A percentile compares a stretch with the other conserved stretches of the same genome.
Evolutionary conservation across 305 asterid genomes (phyloP).

Genomic region (Ruellia speciosa): DNA sequence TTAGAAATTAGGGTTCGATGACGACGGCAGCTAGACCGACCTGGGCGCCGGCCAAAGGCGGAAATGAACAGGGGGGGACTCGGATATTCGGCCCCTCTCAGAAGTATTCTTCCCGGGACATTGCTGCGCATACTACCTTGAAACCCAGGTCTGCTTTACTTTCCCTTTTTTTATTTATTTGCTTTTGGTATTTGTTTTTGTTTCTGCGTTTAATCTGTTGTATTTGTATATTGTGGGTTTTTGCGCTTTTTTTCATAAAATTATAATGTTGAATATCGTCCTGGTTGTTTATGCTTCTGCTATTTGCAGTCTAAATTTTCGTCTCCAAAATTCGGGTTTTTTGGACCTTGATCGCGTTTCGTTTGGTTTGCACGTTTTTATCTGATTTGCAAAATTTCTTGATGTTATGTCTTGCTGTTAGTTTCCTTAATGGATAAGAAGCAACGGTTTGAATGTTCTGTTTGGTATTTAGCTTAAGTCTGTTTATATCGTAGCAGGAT

Average conservation of each 20-base stretch:
- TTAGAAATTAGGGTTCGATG: constrained; percentile 36
- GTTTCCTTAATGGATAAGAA: no score
- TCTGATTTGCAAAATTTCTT: no score
- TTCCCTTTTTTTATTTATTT: background rate
- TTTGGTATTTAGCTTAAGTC: no score
- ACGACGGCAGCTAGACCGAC: constrained; percentile 98
- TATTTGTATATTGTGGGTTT: background rate
- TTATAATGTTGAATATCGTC: background rate
- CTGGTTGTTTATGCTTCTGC: background rate
- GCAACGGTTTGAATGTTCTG: no score
- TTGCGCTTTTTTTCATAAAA: background rate
- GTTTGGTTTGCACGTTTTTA: no score
- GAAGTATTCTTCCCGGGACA: constrained; percentile 86
- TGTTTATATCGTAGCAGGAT: no score
- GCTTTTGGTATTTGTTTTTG: background rate
- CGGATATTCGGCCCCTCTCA: constrained; percentile 91
- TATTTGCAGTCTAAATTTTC: background rate
- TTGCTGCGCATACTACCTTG: constrained; percentile 81
- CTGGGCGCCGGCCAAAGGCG: constrained; percentile 99
- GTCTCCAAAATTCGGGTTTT: background rate
- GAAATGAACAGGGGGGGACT: constrained; percentile 90
- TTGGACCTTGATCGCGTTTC: no score
- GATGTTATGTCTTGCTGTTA: no score
- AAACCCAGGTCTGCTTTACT: constrained; percentile 56
- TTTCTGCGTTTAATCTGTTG: background rate